phyloP scores from a whole-genome alignment of 1,284 basidiomycete species.

The Moesziomyces antarcticus region DNA sequence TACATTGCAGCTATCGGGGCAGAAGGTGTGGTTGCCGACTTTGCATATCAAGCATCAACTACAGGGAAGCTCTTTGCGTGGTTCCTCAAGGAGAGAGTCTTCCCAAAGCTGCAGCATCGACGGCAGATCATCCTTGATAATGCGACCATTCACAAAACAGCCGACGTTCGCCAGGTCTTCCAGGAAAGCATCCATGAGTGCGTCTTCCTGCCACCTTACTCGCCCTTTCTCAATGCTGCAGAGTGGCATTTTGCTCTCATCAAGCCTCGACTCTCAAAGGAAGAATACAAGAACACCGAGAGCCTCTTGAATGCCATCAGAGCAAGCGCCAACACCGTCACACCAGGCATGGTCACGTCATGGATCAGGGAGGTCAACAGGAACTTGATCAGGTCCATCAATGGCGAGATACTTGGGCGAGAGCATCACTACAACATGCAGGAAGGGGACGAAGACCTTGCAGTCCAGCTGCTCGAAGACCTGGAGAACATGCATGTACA shows the following conservation, averaged over 20 bases:
- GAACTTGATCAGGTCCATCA: slow-evolving; percentile 4
- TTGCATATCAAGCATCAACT: slow-evolving; percentile 1
- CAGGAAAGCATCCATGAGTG: not conserved
- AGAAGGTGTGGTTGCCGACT: slow-evolving; percentile 8
- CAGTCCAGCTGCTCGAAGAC: not conserved
- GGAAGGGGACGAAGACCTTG: slow-evolving; percentile 7
- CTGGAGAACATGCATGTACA: too few species aligned
- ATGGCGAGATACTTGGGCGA: slow-evolving; percentile 1
- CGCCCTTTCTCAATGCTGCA: slow-evolving; percentile 7
- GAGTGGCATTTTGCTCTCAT: slow-evolving; percentile 10
- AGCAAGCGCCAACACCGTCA: slow-evolving; percentile 5
- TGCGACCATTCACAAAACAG: slow-evolving; percentile 6
- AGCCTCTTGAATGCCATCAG: slow-evolving; percentile 7
- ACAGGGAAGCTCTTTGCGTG: not conserved
- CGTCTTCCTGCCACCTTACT: slow-evolving; percentile 7
- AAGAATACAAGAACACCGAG: slow-evolving; percentile 3
- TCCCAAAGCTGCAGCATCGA: not conserved
- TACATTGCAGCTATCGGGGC: slow-evolving; percentile 11
- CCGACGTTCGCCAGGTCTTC: not conserved
- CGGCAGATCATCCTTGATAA: slow-evolving; percentile 10
- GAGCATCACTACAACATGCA: slow-evolving; percentile 9
- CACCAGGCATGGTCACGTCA: not conserved
- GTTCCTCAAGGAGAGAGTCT: slow-evolving; percentile 3
- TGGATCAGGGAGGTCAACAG: slow-evolving; percentile 6
- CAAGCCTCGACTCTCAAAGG: slow-evolving; percentile 9